A percentile compares a stretch with the other conserved stretches of the same genome.
Evolutionary conservation across 176 grass and related monocot genomes (phyloP).

Genomic region (Cenchrus americanus): DNA sequence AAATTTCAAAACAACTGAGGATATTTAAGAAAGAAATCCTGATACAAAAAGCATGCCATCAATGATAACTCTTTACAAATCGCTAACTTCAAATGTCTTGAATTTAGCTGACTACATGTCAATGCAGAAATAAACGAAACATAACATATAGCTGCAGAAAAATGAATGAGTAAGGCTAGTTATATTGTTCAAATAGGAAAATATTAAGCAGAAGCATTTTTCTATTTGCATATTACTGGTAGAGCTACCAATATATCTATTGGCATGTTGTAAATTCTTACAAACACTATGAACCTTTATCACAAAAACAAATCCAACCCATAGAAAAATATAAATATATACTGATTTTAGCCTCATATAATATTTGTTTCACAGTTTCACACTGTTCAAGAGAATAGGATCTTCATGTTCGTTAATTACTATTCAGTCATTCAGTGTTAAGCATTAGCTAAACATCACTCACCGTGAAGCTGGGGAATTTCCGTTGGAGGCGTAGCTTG

Average conservation of each 20-base stretch:
- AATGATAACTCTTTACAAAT: not conserved
- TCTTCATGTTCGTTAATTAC: not conserved
- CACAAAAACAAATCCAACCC: not conserved
- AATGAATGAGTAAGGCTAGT: not conserved
- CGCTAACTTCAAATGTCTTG: not conserved
- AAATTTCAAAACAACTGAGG: slow-evolving; percentile 25
- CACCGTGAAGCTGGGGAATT: slow-evolving; percentile 79
- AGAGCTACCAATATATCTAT: not conserved
- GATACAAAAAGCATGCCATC: not conserved
- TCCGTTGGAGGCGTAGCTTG: slow-evolving; percentile 80
- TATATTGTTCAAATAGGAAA: not conserved
- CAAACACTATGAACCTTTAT: not conserved
- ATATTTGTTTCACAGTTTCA: not conserved
- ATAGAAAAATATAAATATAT: slow-evolving; percentile 6
- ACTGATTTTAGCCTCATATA: not conserved
- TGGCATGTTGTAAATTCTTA: not conserved
- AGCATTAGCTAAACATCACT: slow-evolving; percentile 32
- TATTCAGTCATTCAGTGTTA: not conserved
- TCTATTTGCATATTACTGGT: not conserved
- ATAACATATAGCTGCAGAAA: slow-evolving; percentile 4
- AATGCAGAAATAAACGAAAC: slow-evolving; percentile 8
- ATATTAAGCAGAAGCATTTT: not conserved
- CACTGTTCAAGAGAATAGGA: not conserved
- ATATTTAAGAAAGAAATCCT: slow-evolving; percentile 5
- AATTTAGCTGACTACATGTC: slow-evolving; percentile 10